Evolutionary conservation across 163 green algal genomes (phyloP).

Genomic region (Coccomyxa subellipsoidea): DNA sequence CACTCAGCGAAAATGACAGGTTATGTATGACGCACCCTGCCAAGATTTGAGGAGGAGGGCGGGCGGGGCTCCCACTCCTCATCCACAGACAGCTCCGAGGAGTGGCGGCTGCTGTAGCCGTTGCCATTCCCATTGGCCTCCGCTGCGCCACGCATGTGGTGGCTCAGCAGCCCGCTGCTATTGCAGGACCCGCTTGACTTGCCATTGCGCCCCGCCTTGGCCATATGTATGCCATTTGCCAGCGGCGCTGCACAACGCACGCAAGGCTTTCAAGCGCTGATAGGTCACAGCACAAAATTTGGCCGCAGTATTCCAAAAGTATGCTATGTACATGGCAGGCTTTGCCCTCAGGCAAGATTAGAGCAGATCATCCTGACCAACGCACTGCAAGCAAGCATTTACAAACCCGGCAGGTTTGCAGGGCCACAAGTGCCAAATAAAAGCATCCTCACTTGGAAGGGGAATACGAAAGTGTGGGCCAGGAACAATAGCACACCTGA

Average conservation of each 20-base stretch:
- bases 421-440: too few relatives aligned
- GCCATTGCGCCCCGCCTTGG: background rate
- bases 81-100: background rate
- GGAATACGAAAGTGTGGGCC: background rate
- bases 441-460: too few relatives aligned
- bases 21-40: background rate
- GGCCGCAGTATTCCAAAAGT: background rate
- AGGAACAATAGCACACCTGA: constrained; percentile 13
- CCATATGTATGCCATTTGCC: background rate
- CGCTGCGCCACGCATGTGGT: constrained; percentile 20
- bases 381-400: background rate
- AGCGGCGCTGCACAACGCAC: constrained; percentile 4
- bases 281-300: background rate
- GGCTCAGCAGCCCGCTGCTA: constrained; percentile 28
- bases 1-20: background rate
- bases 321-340: background rate
- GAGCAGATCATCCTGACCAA: background rate
- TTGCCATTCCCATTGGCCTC: background rate
- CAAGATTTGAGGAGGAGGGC: background rate
- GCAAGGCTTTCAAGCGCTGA: background rate
- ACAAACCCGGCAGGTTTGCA: background rate
- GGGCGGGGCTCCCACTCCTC: background rate
- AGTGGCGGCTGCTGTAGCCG: background rate
- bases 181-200: background rate
- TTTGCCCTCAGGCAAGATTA: background rate